These are phyloP conservation scores for Colletotrichum echinochloae DNA, from an alignment of 2,329 filamentous ascomycete species.

Conservation along the genomic window DNA sequence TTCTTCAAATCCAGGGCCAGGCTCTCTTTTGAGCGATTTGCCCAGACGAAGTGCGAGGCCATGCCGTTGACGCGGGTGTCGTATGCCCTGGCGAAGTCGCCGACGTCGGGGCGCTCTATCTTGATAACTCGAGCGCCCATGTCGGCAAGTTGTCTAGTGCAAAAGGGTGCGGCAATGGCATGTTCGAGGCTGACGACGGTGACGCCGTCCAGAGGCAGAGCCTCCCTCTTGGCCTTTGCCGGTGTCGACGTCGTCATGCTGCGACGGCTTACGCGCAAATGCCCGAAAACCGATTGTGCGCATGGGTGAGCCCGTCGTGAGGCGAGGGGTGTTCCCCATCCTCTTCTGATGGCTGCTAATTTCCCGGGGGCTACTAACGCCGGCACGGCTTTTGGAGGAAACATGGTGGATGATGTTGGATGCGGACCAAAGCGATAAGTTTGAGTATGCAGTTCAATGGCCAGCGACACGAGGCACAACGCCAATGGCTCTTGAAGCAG, in stretches of 20 bases:
- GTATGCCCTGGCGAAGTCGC: constrained; percentile 65
- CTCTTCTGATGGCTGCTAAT: not conserved
- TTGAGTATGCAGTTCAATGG: not conserved
- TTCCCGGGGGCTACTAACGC: not conserved
- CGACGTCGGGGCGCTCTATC: constrained; percentile 62
- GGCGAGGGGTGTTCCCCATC: not conserved
- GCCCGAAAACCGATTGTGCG: too few species aligned
- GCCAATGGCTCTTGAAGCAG: not conserved
- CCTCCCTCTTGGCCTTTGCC: not conserved
- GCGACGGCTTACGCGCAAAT: not conserved
- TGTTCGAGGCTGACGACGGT: constrained; percentile 66
- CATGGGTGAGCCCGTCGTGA: not conserved
- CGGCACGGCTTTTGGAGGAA: not conserved
- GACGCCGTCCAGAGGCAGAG: constrained; percentile 52
- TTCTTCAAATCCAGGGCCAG: constrained; percentile 63
- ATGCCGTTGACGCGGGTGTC: constrained; percentile 62
- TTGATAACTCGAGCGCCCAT: constrained; percentile 67
- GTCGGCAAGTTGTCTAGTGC: constrained; percentile 65
- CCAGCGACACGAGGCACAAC: not conserved
- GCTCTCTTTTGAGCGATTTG: constrained; percentile 66
- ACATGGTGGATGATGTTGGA: not conserved
- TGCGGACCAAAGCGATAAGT: not conserved
- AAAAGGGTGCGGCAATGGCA: constrained; percentile 66
- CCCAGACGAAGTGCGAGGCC: constrained; percentile 67
- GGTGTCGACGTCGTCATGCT: not conserved